Evolutionary conservation across 176 grass and related monocot species (phyloP), one percentile per base, ranked within the genome.

Genomic region (Eleusine coracana): DNA sequence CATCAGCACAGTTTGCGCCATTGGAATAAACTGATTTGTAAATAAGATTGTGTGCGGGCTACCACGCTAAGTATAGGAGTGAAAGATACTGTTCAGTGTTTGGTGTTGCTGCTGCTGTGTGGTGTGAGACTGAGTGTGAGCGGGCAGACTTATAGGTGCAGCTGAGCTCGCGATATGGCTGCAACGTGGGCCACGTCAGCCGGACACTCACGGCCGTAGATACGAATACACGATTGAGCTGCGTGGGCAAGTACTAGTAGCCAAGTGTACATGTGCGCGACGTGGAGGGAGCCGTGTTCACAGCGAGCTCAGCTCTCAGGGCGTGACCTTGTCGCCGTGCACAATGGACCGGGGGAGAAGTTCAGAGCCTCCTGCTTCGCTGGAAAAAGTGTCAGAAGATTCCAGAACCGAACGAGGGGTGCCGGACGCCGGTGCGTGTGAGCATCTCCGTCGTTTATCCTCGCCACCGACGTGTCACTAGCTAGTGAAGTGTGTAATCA

Each of bases 1-100:
- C 44, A 20, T 78, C 83, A 71, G 9, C 27, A 56, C 51, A 29
- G 31, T 62, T 3, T 52, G n/a, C 6, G 83, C 54, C 83, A 85
- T 85, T 78, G 31, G 23, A 29, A 13, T 34, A 34, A 34, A 34
- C 2, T 34, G 31, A 48, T 14, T 3, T 63, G 51, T 3, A 54
- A 54, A 16, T 54, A 18, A 16, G 4, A 18, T 18, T 15, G 51
- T 5, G 51, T 54, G 12, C 16, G 6, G 51, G 51, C 16, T 18
- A 18, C 16, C 16, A 5, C 16, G 51, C 51, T 18, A 18, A 54
- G 0, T 16, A 18, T 2, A 15, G 49, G 15, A 15, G 31, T 34
- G 31, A 1, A 34, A 34, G 31, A 34, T 6, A 16, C 15, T 16
- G 49, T 5, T 51, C 12, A 18, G 15, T 54, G 17, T 18, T 17